Conservation (phyloP, 225 moss, liverwort and hornwort species). For the Takakia lepidozioides region DNA sequence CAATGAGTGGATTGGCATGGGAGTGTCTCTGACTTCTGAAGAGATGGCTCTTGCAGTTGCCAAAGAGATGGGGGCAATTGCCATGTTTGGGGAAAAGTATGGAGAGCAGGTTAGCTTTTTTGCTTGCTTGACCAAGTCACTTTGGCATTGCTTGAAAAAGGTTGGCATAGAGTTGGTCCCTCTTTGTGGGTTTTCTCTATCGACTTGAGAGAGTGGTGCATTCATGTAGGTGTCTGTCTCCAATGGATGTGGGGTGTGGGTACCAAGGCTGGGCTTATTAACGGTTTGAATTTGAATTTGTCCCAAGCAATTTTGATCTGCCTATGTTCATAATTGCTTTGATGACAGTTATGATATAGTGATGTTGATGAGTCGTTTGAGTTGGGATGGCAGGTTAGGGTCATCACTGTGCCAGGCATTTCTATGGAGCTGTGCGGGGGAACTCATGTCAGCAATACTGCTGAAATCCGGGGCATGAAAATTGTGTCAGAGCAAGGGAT, state of each 20-base stretch:
- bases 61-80: constrained; percentile 66
- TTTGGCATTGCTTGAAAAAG: too few relatives aligned
- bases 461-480: constrained; percentile 85
- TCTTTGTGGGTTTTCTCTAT: too few relatives aligned
- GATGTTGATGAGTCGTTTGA: too few relatives aligned
- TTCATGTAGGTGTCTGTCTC: too few relatives aligned
- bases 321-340: too few relatives aligned
- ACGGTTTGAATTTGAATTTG: too few relatives aligned
- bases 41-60: constrained; percentile 82
- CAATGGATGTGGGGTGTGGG: too few relatives aligned
- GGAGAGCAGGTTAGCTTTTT: constrained; percentile 62
- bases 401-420: constrained; percentile 78
- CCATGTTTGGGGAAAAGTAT: constrained; percentile 88
- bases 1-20: constrained; percentile 85
- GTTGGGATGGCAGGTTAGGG: constrained; percentile 53
- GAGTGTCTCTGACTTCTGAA: constrained; percentile 59
- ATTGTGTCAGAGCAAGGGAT: constrained; percentile 90
- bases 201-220: too few relatives aligned
- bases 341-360: too few relatives aligned
- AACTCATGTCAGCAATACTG: constrained; percentile 78
- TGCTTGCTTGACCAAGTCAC: neutral
- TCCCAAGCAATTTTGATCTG: too few relatives aligned
- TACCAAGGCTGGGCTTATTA: too few relatives aligned
- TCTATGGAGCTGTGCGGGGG: constrained; percentile 94
- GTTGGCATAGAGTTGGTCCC: too few relatives aligned